Evolutionary conservation across 306 rosid species (phyloP), one percentile per base, ranked within the genome.

Genomic region (Casuarina glauca): DNA sequence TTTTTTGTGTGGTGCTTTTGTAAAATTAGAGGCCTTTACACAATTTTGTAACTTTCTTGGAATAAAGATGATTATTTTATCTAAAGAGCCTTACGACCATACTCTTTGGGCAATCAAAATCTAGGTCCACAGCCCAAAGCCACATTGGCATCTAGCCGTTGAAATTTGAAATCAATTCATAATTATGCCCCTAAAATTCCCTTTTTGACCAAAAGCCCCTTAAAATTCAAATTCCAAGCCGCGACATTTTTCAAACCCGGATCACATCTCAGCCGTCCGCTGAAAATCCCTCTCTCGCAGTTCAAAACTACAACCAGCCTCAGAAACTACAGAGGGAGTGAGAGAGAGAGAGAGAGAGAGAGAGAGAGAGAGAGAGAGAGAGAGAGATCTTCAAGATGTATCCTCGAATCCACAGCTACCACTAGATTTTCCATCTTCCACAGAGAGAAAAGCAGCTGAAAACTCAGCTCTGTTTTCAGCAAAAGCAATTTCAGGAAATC

Each of bases 231-330:
- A 94, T 88, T 87, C 79, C 84, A 2, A 71, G 68, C 91, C 98
- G 98, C 98, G 91, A 44, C 4, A 7, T 61, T 69, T 85, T 82
- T 79, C 74, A 91, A 89, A 78, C 73, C 63, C 46, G 44, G 79
- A 84, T 79, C 81, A 41, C 69, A 90, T 88, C 97, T 82, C 85
- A 84, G 84, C 98, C 98, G 88, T 92, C 83, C 83, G 48, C 45
- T 60, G 2, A 73, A 16, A 68, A 55, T 12, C 61, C 55, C 17
- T 26, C 54, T 70, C 82, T 11, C 84, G 71, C 81, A 54, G 70
- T 63, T 87, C 73, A 54, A 61, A 70, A 53, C 16, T 51, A 36
- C 3, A 15, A 45, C 43, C 43, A 17, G n/a, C 67, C 15, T 80
- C 69, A 48, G 52, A 75, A 3, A 20, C 64, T 32, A 0, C 68